Evolutionary conservation across 2,329 filamentous ascomycete species (phyloP).

Genomic region (Sordariomycetes sp.): DNA sequence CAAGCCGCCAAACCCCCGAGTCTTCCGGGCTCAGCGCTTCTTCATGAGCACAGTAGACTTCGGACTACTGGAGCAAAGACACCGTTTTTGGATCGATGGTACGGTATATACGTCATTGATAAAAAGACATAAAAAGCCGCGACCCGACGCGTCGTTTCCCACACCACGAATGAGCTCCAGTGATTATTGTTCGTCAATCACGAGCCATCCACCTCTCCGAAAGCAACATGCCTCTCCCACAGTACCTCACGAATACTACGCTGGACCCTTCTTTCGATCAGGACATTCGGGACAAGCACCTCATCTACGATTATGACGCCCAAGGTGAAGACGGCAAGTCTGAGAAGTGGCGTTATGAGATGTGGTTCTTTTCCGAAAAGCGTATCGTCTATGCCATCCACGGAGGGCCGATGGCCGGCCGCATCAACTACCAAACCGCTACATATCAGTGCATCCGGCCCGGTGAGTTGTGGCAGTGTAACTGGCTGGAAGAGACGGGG

Average conservation of each 20-base stretch:
- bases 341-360: slow-evolving; percentile 52
- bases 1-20: too few relatives aligned
- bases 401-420: slow-evolving; percentile 48
- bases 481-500: slow-evolving; percentile 52
- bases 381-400: slow-evolving; percentile 50
- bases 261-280: slow-evolving; percentile 28
- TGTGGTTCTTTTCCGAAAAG: slow-evolving; percentile 48
- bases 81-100: too few relatives aligned
- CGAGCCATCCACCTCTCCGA: too few relatives aligned
- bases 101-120: too few relatives aligned
- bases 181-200: too few relatives aligned
- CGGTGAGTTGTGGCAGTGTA: slow-evolving; percentile 50
- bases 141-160: too few relatives aligned
- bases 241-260: not conserved
- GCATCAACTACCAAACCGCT: slow-evolving; percentile 41
- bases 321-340: slow-evolving; percentile 35
- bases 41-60: too few relatives aligned
- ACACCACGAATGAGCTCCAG: too few relatives aligned
- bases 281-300: slow-evolving; percentile 42
- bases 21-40: too few relatives aligned
- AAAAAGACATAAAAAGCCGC: too few relatives aligned
- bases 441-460: slow-evolving; percentile 49
- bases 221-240: not conserved
- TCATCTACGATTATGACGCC: slow-evolving; percentile 48
- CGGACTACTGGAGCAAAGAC: too few relatives aligned